Evolutionary conservation across 305 asterid species (phyloP), one percentile per base, ranked within the genome.

Genomic region (Rubia peregrina): DNA sequence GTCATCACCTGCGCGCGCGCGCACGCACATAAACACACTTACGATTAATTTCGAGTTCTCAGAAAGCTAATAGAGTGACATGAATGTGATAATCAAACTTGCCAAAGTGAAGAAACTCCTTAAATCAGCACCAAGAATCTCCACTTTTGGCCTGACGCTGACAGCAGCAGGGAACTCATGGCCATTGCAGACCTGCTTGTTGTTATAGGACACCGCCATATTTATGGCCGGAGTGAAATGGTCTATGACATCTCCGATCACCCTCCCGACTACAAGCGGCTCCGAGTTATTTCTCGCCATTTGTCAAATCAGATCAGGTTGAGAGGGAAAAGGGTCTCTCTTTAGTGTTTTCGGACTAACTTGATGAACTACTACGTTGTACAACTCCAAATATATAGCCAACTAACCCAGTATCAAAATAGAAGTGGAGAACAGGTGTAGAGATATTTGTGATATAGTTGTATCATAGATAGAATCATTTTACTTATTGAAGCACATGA

Each of bases 231-330:
- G 83, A 51, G 60, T 76, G 86, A 89, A 91, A 42, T 68, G 51
- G 24, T 91, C 89, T 0, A 91, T 77, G 22, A 89, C 95, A 72
- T 91, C 97, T n/a, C 96, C 96, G 12, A 89, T 74, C 78, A 91
- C 97, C 84, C 93, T 79, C 7, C 96, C 95, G 33, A 89, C 80
- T 17, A 81, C 77, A 14, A 91, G 83, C 0, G 97, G 90, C 13
- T 89, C 93, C 10, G 84, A 73, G 71, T 70, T 17, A 17, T 51
- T 69, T 75, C 80, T 85, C 69, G 83, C 87, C 84, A 81, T 19
- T 42, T 41, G 30, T 2, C 1, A 1, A 1, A 7, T 1, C 49
- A 44, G 49, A 8, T 44, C n/a, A 14, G 55, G 19, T 13, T 16
- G 3, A 21, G 59, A 17, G 24, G 24, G 5, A 42, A 51, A 49